Percentiles rank a stretch among this genome's conserved stretches.
Evolutionary conservation across 192 early-diverging fungal genomes (phyloP).

Genomic region (Coemansia sp.): DNA sequence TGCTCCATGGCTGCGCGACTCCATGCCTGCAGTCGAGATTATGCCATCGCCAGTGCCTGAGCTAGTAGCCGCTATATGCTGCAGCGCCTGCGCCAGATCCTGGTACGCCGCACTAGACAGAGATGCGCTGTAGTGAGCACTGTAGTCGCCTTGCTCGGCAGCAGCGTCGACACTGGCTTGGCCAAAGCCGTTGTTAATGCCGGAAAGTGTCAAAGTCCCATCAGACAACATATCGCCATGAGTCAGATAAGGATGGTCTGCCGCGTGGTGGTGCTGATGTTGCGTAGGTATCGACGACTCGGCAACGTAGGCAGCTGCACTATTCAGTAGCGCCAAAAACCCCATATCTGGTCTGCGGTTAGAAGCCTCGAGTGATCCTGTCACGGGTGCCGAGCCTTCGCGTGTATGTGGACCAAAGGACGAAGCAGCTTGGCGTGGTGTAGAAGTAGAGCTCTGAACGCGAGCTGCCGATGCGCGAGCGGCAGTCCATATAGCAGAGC

Average conservation of each 20-base stretch:
- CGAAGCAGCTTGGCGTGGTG: constrained; percentile 20
- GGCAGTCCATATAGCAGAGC: constrained; percentile 13
- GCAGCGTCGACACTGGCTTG: constrained; percentile 10
- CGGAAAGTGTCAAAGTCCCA: constrained; percentile 22
- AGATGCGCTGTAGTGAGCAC: constrained; percentile 24
- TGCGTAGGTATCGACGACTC: constrained; percentile 27
- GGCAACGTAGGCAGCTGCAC: constrained; percentile 47
- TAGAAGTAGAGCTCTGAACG: constrained; percentile 39
- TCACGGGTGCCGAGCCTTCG: constrained; percentile 40
- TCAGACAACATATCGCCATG: constrained; percentile 35
- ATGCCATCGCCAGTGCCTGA: constrained; percentile 14
- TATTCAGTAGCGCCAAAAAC: constrained; percentile 48
- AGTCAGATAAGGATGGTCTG: constrained; percentile 15
- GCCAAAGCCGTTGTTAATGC: constrained; percentile 25
- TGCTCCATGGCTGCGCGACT: constrained; percentile 4
- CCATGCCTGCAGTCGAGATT: constrained; percentile 2
- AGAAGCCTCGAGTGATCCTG: constrained; percentile 13
- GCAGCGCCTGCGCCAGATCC: constrained; percentile 50
- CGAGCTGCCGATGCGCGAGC: constrained; percentile 8
- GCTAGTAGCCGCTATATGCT: constrained; percentile 43
- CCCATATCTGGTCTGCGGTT: constrained; percentile 42
- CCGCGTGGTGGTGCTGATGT: constrained; percentile 18
- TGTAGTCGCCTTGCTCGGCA: constrained; percentile 15
- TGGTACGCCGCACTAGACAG: constrained; percentile 40
- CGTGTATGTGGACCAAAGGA: constrained; percentile 22